These are phyloP conservation scores for Ogataea saltuana DNA, from an alignment of 805 yeast species.

Conservation along the genomic window DNA sequence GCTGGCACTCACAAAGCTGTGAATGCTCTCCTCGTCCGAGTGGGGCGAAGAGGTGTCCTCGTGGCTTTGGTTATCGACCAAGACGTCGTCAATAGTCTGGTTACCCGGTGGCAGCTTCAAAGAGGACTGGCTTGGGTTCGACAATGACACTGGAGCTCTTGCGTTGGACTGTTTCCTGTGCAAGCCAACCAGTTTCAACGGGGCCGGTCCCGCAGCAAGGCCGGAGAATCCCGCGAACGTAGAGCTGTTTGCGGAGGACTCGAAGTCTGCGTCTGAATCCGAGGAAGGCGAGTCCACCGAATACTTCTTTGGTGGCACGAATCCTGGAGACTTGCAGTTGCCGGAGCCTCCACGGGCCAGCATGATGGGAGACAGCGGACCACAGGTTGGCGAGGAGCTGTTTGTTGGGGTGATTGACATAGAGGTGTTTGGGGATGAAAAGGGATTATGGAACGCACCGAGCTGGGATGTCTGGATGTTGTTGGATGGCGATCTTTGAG, in stretches of 20 bases:
- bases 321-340: conserved; percentile 9
- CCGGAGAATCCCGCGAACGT: neutral
- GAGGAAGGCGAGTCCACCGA: conserved; percentile 29
- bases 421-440: conserved; percentile 14
- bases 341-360: conserved; percentile 22
- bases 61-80: conserved; percentile 17
- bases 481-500: conserved; percentile 25
- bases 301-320: conserved; percentile 34
- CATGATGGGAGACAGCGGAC: conserved; percentile 18
- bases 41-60: conserved; percentile 1
- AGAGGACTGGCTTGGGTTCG: conserved; percentile 15
- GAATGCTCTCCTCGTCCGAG: conserved; percentile 28
- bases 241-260: conserved; percentile 1
- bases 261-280: conserved; percentile 22
- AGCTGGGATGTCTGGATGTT: conserved; percentile 10
- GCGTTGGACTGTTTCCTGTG: conserved; percentile 26
- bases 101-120: conserved; percentile 7
- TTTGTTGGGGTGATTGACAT: conserved; percentile 9
- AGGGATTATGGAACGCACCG: conserved; percentile 17
- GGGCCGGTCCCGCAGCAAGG: conserved; percentile 8
- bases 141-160: conserved; percentile 16
- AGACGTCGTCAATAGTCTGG: conserved; percentile 24
- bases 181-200: conserved; percentile 25
- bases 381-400: conserved; percentile 15
- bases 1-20: conserved; percentile 34